Conservation (phyloP, 768 basidiomycete species). For the Hericium coralloides region DNA sequence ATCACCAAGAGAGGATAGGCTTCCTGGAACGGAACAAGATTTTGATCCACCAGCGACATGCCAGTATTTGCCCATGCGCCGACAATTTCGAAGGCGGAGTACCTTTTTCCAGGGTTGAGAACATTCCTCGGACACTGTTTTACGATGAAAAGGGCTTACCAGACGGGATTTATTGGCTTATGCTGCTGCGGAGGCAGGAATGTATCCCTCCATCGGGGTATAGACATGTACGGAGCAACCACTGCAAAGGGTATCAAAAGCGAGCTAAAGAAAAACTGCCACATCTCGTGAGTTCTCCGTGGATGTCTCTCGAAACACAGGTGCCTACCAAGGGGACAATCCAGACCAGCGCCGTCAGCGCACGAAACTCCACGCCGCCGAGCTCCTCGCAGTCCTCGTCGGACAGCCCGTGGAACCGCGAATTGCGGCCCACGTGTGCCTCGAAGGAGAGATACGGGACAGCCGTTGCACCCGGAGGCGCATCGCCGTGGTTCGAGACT, state of each 20-base stretch:
- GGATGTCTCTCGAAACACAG: neutral
- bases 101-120: constrained; percentile 20
- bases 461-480: constrained; percentile 17
- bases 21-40: constrained; percentile 42
- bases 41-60: constrained; percentile 39
- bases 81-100: constrained; percentile 37
- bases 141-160: constrained; percentile 21
- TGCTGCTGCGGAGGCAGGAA: constrained; percentile 29
- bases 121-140: no score
- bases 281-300: neutral
- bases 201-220: constrained; percentile 27
- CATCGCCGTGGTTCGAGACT: constrained; percentile 12
- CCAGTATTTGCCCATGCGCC: constrained; percentile 46
- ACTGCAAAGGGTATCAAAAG: constrained; percentile 36
- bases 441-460: constrained; percentile 20
- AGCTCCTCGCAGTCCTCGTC: constrained; percentile 80
- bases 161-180: constrained; percentile 30
- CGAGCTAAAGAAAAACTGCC: constrained; percentile 36
- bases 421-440: constrained; percentile 60
- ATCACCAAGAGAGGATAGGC: constrained; percentile 37
- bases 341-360: constrained; percentile 70
- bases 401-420: constrained; percentile 64
- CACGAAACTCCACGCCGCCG: constrained; percentile 87
- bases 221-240: constrained; percentile 37
- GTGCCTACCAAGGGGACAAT: constrained; percentile 58